Evolutionary conservation across 768 basidiomycete species (phyloP).

Genomic region (Leccinum arenicola): DNA sequence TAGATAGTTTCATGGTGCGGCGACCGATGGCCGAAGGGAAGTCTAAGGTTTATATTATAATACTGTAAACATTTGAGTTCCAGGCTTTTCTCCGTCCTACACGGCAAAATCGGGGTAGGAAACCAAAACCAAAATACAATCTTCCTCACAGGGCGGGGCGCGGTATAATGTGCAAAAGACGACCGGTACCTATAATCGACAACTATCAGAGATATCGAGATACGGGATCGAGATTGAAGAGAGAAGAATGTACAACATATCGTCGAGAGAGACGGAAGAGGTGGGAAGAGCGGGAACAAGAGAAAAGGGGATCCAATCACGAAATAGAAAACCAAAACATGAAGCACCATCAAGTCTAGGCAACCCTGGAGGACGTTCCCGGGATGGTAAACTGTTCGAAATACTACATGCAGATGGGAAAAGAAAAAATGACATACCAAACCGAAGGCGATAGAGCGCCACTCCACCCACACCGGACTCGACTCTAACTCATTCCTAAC

Average conservation of each 20-base stretch:
- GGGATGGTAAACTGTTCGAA: neutral
- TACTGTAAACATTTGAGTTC: neutral
- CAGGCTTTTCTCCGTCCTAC: neutral
- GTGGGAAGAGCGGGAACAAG: neutral
- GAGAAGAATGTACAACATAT: neutral
- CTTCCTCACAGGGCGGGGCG: neutral
- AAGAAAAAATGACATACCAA: neutral
- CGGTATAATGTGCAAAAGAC: neutral
- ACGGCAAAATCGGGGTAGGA: neutral
- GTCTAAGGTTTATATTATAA: neutral
- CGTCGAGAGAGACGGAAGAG: neutral
- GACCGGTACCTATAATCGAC: neutral
- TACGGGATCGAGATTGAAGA: neutral
- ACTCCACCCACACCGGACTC: neutral
- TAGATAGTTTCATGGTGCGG: neutral
- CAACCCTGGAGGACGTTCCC: neutral
- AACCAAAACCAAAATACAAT: neutral
- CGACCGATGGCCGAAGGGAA: neutral
- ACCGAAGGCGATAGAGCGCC: neutral
- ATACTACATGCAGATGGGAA: neutral
- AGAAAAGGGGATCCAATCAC: neutral
- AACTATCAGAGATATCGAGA: neutral
- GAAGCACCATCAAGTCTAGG: neutral
- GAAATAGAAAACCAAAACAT: neutral
- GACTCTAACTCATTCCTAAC: neutral